Evolutionary conservation across 1,284 basidiomycete species (phyloP).

Genomic region (Thelephora terrestris): DNA sequence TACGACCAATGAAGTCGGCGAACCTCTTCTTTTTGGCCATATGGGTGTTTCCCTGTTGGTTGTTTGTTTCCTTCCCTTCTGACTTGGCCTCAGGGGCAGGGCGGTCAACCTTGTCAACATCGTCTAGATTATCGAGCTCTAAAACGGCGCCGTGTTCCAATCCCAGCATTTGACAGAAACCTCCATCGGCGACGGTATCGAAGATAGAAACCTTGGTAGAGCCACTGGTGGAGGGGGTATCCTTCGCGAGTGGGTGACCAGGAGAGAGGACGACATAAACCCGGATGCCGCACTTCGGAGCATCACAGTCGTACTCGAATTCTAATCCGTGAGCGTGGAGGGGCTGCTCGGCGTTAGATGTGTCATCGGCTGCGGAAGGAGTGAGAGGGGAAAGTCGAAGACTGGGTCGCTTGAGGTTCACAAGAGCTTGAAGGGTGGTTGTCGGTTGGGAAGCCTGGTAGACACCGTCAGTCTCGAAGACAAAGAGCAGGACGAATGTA

Average conservation of each 20-base stretch:
- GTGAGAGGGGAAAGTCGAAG: conserved; percentile 60
- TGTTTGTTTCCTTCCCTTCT: conserved; percentile 9
- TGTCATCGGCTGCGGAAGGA: conserved; percentile 33
- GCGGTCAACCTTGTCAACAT: conserved; percentile 13
- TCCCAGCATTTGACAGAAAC: conserved; percentile 65
- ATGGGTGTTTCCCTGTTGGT: conserved; percentile 10
- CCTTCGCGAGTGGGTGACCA: conserved; percentile 36
- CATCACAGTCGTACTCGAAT: conserved; percentile 85
- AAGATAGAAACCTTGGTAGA: conserved; percentile 55
- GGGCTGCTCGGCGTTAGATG: conserved; percentile 33
- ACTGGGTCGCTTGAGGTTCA: conserved; percentile 84
- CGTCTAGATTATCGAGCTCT: conserved; percentile 60
- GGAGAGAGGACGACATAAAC: conserved; percentile 63
- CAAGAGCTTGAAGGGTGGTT: conserved; percentile 83
- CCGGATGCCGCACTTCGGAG: conserved; percentile 69
- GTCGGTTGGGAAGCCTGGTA: conserved; percentile 66
- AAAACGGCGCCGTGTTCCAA: conserved; percentile 67
- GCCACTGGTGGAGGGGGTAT: conserved; percentile 28
- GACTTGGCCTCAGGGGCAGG: conserved; percentile 11
- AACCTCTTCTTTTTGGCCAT: conserved; percentile 40
- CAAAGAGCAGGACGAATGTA: not conserved
- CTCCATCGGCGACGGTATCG: conserved; percentile 66
- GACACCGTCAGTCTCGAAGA: not conserved
- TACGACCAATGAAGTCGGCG: conserved; percentile 53
- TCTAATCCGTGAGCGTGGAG: conserved; percentile 62